Evolutionary conservation across 192 early-diverging fungal genomes (phyloP).

Genomic region (Gigaspora rosea): DNA sequence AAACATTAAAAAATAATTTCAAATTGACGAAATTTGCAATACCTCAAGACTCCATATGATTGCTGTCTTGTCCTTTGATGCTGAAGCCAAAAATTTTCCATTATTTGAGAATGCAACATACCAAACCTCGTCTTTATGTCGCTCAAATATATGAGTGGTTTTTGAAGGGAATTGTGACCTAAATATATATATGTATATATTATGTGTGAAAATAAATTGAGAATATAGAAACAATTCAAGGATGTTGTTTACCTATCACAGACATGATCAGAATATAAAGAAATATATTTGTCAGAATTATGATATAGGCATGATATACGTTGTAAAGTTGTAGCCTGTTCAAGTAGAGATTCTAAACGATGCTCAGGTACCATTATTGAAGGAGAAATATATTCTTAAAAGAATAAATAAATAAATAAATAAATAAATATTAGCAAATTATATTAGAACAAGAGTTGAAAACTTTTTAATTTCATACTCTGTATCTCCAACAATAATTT

Average conservation of each 20-base stretch:
- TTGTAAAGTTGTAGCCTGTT: conserved; percentile 79
- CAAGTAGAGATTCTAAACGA: conserved; percentile 80
- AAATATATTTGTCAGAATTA: conserved; percentile 53
- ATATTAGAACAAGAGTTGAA: background rate
- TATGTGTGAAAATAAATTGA: conserved; percentile 32
- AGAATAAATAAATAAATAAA: background rate
- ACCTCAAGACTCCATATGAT: conserved; percentile 87
- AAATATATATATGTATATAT: background rate
- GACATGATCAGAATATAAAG: conserved; percentile 70
- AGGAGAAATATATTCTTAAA: conserved; percentile 71
- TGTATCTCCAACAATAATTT: conserved; percentile 63
- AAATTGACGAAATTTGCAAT: conserved; percentile 22
- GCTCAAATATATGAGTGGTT: conserved; percentile 61
- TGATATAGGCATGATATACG: conserved; percentile 84
- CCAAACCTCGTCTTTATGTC: conserved; percentile 96
- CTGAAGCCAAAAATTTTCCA: conserved; percentile 87
- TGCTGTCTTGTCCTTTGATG: conserved; percentile 82
- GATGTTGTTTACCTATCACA: conserved; percentile 63
- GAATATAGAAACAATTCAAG: background rate
- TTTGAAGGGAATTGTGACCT: conserved; percentile 56
- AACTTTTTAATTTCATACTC: conserved; percentile 47
- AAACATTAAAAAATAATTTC: background rate
- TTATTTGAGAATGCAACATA: conserved; percentile 89
- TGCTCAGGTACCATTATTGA: conserved; percentile 84
- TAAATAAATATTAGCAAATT: background rate